Percentiles rank a stretch among this genome's conserved stretches.
Conservation (phyloP, 768 basidiomycete species). For the Auriscalpium vulgare region DNA sequence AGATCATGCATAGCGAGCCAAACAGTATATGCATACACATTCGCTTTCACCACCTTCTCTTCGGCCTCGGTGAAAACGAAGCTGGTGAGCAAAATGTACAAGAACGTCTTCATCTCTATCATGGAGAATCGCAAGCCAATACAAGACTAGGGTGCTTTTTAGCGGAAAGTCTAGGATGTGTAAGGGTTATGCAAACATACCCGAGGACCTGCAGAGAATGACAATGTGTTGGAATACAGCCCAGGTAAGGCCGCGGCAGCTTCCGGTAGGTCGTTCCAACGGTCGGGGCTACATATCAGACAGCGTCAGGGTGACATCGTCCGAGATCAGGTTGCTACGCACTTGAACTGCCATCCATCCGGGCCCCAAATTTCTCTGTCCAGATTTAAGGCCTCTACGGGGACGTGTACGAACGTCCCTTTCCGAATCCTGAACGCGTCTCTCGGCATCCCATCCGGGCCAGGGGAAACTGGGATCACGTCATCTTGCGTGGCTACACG, state of each 20-base stretch:
- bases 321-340: constrained; percentile 3
- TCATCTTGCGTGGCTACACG: constrained; percentile 76
- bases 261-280: constrained; percentile 75
- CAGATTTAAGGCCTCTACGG: constrained; percentile 73
- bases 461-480: constrained; percentile 57
- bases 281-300: constrained; percentile 50
- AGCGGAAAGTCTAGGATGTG: neutral
- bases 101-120: constrained; percentile 75
- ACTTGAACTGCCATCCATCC: constrained; percentile 80
- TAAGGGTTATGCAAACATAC: constrained; percentile 33
- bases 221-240: constrained; percentile 59
- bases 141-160: constrained; percentile 51
- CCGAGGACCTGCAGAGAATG: constrained; percentile 77
- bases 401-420: constrained; percentile 70
- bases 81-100: constrained; percentile 60
- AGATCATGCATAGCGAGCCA: neutral
- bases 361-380: constrained; percentile 75
- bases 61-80: constrained; percentile 75
- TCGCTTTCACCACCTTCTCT: constrained; percentile 66
- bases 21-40: constrained; percentile 36
- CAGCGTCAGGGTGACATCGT: neutral
- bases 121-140: constrained; percentile 77
- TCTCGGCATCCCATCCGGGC: constrained; percentile 35
- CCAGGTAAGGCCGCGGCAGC: constrained; percentile 61
- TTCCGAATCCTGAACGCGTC: constrained; percentile 45